These are phyloP conservation scores for Scedosporium apiospermum DNA, from an alignment of 2,329 filamentous ascomycete species.

Conservation along the genomic window DNA sequence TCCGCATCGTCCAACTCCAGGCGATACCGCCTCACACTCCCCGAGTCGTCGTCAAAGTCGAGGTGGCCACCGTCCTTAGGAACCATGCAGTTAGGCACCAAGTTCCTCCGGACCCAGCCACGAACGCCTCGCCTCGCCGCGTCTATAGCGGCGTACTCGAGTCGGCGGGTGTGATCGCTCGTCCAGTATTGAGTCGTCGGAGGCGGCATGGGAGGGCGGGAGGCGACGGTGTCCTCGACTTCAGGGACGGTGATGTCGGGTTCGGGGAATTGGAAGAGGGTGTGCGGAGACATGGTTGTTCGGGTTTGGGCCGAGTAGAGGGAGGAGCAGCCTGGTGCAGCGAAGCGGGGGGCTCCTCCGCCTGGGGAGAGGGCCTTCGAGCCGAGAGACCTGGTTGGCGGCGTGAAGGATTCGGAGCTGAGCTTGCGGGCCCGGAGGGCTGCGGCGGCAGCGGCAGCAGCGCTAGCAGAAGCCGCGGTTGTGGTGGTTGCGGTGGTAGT, in stretches of 20 bases:
- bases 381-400: slow-evolving; percentile 20
- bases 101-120: slow-evolving; percentile 47
- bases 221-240: slow-evolving; percentile 14
- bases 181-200: slow-evolving; percentile 60
- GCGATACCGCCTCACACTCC: slow-evolving; percentile 54
- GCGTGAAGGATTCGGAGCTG: slow-evolving; percentile 19
- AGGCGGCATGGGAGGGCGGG: slow-evolving; percentile 34
- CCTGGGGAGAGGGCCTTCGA: slow-evolving; percentile 20
- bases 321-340: slow-evolving; percentile 9
- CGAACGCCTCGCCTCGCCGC: slow-evolving; percentile 49
- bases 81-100: slow-evolving; percentile 53
- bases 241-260: slow-evolving; percentile 23
- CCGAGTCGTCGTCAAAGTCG: slow-evolving; percentile 51
- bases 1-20: slow-evolving; percentile 44
- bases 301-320: slow-evolving; percentile 8
- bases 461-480: no score
- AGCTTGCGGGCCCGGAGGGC: slow-evolving; percentile 11
- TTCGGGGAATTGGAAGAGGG: slow-evolving; percentile 41
- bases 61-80: slow-evolving; percentile 38
- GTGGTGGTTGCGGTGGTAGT: no score
- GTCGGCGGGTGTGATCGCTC: slow-evolving; percentile 49
- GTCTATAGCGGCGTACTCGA: slow-evolving; percentile 60
- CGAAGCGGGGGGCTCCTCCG: slow-evolving; percentile 10
- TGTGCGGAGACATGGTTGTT: slow-evolving; percentile 17
- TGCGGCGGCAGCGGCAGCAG: no score